phyloP scores from a whole-genome alignment of 192 early-diverging fungal species.

The Dissophora globulifera region DNA sequence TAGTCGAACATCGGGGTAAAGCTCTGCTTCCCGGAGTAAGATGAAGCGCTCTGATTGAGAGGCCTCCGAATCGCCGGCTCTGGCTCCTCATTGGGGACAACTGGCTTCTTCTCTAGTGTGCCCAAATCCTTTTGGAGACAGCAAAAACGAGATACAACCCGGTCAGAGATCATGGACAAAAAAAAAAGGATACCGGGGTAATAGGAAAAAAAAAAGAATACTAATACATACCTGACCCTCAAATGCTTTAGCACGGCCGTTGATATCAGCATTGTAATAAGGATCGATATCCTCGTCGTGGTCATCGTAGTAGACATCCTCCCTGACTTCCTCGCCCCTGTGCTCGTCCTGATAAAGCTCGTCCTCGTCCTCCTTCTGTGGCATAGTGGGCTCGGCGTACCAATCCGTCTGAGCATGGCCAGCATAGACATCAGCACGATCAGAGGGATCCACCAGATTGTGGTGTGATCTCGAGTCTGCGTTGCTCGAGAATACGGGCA shows the following conservation, averaged over 20 bases:
- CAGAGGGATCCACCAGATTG: not conserved
- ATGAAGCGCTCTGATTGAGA: slow-evolving; percentile 3
- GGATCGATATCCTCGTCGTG: slow-evolving; percentile 51
- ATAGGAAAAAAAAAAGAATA: too few relatives aligned
- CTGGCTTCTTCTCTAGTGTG: not conserved
- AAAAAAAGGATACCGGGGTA: too few relatives aligned
- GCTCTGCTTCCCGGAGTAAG: slow-evolving; percentile 21
- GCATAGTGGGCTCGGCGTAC: slow-evolving; percentile 11
- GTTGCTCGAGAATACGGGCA: not conserved
- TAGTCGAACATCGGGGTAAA: slow-evolving; percentile 16
- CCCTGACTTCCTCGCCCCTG: slow-evolving; percentile 6
- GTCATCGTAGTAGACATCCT: slow-evolving; percentile 23
- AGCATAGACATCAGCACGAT: slow-evolving; percentile 3
- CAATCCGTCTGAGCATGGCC: slow-evolving; percentile 18
- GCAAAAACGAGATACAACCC: too few relatives aligned
- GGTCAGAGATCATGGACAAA: too few relatives aligned
- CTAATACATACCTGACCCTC: slow-evolving; percentile 23
- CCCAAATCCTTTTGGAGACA: too few relatives aligned
- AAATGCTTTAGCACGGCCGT: slow-evolving; percentile 33
- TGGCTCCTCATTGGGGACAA: not conserved
- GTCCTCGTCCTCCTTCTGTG: not conserved
- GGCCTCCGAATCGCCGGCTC: not conserved
- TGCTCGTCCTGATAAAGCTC: slow-evolving; percentile 11
- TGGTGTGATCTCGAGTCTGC: not conserved
- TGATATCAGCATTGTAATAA: slow-evolving; percentile 46